Base-by-base conservation (phyloP, 352 stramenopile species). In the Pythium insidiosum region DNA sequence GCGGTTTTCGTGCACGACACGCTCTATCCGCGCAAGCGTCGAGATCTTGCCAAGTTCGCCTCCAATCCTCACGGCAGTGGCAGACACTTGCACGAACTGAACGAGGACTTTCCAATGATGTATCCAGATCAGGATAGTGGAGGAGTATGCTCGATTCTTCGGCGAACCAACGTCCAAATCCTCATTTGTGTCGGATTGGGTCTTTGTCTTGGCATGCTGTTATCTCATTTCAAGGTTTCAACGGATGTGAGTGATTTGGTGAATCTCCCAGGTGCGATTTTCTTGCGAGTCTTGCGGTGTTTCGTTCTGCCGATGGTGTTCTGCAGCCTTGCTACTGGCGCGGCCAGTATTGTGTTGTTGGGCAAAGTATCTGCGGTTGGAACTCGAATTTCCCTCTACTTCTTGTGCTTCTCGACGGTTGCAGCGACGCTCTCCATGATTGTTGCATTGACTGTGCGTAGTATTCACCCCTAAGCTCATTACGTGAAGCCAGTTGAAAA, bases 261-360 rank as follows among this genome's bases (percentile, higher is more conserved):
- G 15, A 58, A 58, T 18, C n/a, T 80, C 0, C 68, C 68, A 0
- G 68, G 65, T 1, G 56, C 57, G 19, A 47, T 80, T 12, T 77
- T 80, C 40, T 37, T 80, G 20, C 59, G 69, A 29, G 39, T 73
- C 12, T 50, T 80, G 24, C 72, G 73, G 44, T 74, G 65, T 36
- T 67, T 80, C 35, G 68, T 80, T 28, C 50, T 80, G 12, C 74
- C 71, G 16, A 83, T 86, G 71, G 66, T 86, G 2, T 86, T 86
- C 37, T 76, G 63, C 25, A 81, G 64, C 55, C 44, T 86, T 23
- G 58, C 72, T 6, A 80, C 72, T 3, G 69, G 68, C 5, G 60
- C 83, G 34, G 69, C 69, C 20, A 74, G 81, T 33, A 77, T 87
- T 31, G 72, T 87, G 23, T 43, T 81, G 26, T 55, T 82, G 4